Evolutionary conservation across 73 alveolate genomes (phyloP).

Genomic region (Effrenium voratum): DNA sequence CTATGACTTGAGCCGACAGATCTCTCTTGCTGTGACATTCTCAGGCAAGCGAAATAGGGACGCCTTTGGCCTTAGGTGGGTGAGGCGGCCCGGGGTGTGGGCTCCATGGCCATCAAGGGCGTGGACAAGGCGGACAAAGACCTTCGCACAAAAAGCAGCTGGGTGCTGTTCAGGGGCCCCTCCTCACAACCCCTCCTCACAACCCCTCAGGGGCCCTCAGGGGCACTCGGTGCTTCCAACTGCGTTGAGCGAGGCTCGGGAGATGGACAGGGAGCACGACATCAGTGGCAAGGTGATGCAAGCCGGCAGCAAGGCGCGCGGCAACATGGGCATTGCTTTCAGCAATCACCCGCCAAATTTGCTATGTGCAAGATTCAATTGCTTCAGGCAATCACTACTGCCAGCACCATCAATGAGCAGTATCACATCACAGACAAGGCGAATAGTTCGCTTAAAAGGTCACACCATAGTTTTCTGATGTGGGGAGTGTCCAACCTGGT

Average conservation of each 20-base stretch:
- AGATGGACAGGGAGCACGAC: slow-evolving; percentile 71
- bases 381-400: slow-evolving; percentile 38
- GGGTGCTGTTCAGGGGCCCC: neutral
- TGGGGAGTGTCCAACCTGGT: too few relatives aligned
- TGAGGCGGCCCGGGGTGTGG: slow-evolving; percentile 70
- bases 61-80: slow-evolving; percentile 1
- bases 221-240: neutral
- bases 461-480: too few relatives aligned
- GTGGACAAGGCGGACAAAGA: slow-evolving; percentile 11
- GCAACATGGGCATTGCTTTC: neutral
- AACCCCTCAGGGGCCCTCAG: too few relatives aligned
- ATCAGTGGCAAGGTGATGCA: slow-evolving; percentile 45
- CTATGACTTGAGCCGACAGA: too few relatives aligned
- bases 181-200: neutral
- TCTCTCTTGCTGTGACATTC: too few relatives aligned
- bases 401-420: slow-evolving; percentile 79
- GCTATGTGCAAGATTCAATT: too few relatives aligned
- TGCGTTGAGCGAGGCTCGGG: slow-evolving; percentile 8
- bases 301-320: slow-evolving; percentile 53
- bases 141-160: neutral
- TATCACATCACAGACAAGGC: slow-evolving; percentile 85
- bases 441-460: too few relatives aligned
- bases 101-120: slow-evolving; percentile 85
- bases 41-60: too few relatives aligned
- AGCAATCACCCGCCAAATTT: too few relatives aligned